A percentile compares a stretch with the other conserved stretches of the same genome.
phyloP scores from a whole-genome alignment of 2,329 filamentous ascomycete genomes.

The Xylariomycetidae sp. region DNA sequence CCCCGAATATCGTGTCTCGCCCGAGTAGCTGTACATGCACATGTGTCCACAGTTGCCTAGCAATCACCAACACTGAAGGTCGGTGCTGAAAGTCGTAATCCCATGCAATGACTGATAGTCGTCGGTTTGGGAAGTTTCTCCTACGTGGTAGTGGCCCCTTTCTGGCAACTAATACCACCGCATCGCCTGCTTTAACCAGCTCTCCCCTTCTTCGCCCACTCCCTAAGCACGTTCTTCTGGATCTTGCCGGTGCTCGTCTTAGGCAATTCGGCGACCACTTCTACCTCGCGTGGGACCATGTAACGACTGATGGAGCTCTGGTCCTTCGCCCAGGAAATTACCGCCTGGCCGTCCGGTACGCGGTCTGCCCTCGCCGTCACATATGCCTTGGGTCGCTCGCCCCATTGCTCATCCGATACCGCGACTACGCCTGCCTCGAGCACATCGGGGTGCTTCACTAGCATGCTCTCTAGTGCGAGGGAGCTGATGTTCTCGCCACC shows the following conservation, averaged over 20 bases:
- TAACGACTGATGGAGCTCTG: conserved; percentile 80
- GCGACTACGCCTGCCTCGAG: conserved; percentile 89
- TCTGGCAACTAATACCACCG: too few relatives aligned
- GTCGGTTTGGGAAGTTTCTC: too few relatives aligned
- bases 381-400: conserved; percentile 92
- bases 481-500: conserved; percentile 97
- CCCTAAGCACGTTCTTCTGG: conserved; percentile 85
- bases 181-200: too few relatives aligned
- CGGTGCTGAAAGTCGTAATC: too few relatives aligned
- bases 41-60: too few relatives aligned
- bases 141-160: too few relatives aligned
- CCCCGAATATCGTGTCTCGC: too few relatives aligned
- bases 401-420: conserved; percentile 85
- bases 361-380: conserved; percentile 66
- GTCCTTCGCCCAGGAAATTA: conserved; percentile 82
- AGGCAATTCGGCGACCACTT: conserved; percentile 79
- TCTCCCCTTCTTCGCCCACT: conserved; percentile 68
- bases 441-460: conserved; percentile 80
- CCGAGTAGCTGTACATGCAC: too few relatives aligned
- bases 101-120: too few relatives aligned
- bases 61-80: too few relatives aligned
- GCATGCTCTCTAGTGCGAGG: conserved; percentile 83
- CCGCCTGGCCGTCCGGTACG: conserved; percentile 55
- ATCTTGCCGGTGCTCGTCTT: conserved; percentile 98
- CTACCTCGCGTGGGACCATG: conserved; percentile 71